A percentile compares a stretch with the other conserved stretches of the same genome.
These are phyloP conservation scores for Metschnikowia continentalis DNA, from an alignment of 805 yeast species.

Conservation along the genomic window DNA sequence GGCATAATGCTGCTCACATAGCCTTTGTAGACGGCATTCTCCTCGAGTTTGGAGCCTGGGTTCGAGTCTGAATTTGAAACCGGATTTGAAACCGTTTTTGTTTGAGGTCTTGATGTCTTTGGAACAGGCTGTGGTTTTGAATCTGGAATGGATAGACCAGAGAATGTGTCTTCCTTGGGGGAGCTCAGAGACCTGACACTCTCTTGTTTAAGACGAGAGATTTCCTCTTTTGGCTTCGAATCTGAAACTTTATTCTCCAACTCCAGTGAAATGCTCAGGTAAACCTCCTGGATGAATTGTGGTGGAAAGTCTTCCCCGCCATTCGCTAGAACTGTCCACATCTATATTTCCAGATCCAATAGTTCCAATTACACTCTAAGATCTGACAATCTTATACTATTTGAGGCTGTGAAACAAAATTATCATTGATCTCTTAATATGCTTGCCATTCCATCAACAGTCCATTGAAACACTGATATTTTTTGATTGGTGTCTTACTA, in stretches of 20 bases:
- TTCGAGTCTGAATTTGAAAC: background rate
- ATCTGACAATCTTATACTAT: too few species aligned
- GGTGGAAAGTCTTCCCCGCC: conserved; percentile 41
- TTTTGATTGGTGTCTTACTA: too few species aligned
- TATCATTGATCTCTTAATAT: too few species aligned
- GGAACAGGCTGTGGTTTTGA: background rate
- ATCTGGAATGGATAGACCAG: background rate
- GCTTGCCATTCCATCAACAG: too few species aligned
- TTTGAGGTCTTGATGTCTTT: background rate
- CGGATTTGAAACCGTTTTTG: background rate
- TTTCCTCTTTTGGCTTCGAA: background rate
- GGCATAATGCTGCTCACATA: conserved; percentile 52
- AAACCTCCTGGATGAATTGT: conserved; percentile 25
- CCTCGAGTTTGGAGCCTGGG: background rate
- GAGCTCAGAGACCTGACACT: too few species aligned
- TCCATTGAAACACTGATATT: too few species aligned
- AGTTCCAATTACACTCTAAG: too few species aligned
- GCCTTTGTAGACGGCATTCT: conserved; percentile 51
- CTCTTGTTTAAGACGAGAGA: background rate
- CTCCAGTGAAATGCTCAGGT: conserved; percentile 9
- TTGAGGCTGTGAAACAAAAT: too few species aligned
- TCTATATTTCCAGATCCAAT: too few species aligned
- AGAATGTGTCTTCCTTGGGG: background rate
- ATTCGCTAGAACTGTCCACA: conserved; percentile 28
- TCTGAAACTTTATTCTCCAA: too few species aligned